Base-by-base conservation (phyloP, 2,329 filamentous ascomycete genomes). In the Anthostomella pinea region DNA sequence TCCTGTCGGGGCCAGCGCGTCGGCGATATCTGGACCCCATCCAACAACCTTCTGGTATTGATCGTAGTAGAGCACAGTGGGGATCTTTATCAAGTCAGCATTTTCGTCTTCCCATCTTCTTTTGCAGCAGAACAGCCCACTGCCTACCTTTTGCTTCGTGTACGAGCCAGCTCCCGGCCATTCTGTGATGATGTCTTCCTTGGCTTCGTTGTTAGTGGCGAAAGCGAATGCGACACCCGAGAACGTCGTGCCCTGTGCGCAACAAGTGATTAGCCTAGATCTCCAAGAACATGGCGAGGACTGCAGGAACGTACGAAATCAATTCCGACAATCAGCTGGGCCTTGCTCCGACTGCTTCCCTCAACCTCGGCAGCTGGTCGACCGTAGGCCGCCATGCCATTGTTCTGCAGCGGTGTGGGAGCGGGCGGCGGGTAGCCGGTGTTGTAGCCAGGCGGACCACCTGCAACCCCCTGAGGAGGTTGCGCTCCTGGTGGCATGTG, bases 41-140 rank as follows among this genome's bases (percentile, higher is more conserved):
- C 93, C 93, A n/a, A 97, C 93, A 31, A 98, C 93, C 66, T 97
- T 96, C 60, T 98, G 93, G 65, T 96, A 95, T 67, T 97, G 91
- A 62, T 98, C 93, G 62, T 98, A 98, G 72, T 98, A 98, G 43
- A 98, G 79, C n/a, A 98, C 93, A 10, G 93, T 97, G 11, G 93
- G 93, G 54, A 98, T 97, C 93, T 95, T 43, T 30, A 36, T 32
- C 18, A 13, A 35, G 42, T 60, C 38, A 59, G 49, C 33, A 16
- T 24, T 30, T 21, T 24, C 26, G 17, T 27, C 18, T 9, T 15
- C 17, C 23, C 19, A 26, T 26, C 11, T 8, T 17, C 6, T 27
- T 19, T 9, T 15, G 20, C 20, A 9, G 15, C 7, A 15, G 23
- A 9, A 13, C 7, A 15, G 23, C 26, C 17, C 41, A 16, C 23